Base-by-base conservation (phyloP, 805 yeast genomes). In the Suhomyces sp. region DNA sequence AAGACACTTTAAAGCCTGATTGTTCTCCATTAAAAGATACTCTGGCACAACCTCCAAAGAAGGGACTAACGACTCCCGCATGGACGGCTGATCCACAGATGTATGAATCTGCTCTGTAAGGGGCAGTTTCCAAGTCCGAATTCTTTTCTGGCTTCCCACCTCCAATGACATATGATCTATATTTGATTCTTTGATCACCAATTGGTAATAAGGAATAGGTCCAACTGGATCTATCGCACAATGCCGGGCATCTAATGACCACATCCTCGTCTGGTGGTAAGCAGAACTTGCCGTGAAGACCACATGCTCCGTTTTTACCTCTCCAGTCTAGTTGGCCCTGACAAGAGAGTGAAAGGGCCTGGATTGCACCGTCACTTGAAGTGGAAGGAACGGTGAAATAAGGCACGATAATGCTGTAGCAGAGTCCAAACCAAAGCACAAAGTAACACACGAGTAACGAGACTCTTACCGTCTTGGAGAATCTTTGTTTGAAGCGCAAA, bases 61-160 rank as follows among this genome's bases (percentile, higher is more conserved):
- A 51, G 10, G 91, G 81, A 0, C 93, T 81, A 1, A 88, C 63
- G 0, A 81, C 57, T 1, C 96, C 96, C 2, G 90, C 79, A 58
- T 90, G 96, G 4, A 85, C 76, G 0, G 93, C 97, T 2, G 96
- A 83, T 0, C 88, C 91, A 56, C 98, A 90, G 0, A 91, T 81
- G 48, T 70, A 88, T 1, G 96, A 86, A 60, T 90, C 98, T 0
- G 87, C 90, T 44, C 98, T 68, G 53, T 88, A 90, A 0, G 90
- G 88, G 17, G 61, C 48, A 0, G 86, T 11, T 35, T 39, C 6
- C 35, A n/a, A 2, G 35, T 26, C 29, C 11, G 20, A 26, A 11
- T 10, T 12, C 9, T 16, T 14, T 12, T 28, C 12, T 5, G 28
- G 44, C 13, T 50, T 51, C 2, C 90, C 90, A 12, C 96, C 95